These are phyloP conservation scores for Dendrostoma leiphaemia DNA, from an alignment of 2,329 filamentous ascomycete species.

Conservation along the genomic window DNA sequence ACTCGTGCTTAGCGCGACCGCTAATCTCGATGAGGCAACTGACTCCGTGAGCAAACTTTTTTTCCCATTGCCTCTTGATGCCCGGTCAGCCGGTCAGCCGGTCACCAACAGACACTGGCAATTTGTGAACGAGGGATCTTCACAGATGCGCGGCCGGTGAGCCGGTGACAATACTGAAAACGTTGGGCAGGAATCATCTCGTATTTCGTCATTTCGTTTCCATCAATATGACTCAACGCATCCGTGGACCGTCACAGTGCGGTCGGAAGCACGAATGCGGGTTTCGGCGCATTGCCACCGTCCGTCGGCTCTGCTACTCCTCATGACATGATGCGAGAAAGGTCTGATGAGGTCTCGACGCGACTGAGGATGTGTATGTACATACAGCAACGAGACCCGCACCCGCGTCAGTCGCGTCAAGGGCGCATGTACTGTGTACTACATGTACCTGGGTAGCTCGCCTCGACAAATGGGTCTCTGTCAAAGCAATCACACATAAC, in stretches of 20 bases:
- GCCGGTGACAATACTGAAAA: background rate
- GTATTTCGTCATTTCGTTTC: constrained; percentile 9
- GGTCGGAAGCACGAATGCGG: background rate
- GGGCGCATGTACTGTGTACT: no score
- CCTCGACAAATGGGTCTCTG: no score
- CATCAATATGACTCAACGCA: background rate
- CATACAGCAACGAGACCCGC: background rate
- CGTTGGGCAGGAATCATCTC: background rate
- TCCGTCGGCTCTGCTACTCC: no score
- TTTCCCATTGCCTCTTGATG: background rate
- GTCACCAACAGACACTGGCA: no score
- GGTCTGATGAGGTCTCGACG: no score
- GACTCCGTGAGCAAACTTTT: constrained; percentile 13
- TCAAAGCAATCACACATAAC: background rate
- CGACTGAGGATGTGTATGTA: no score
- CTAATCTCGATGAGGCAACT: constrained; percentile 12
- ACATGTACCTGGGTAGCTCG: no score
- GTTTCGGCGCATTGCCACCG: background rate
- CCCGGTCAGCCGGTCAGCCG: no score
- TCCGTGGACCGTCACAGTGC: background rate
- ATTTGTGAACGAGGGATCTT: background rate
- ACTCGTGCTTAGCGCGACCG: constrained; percentile 2
- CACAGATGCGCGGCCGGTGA: background rate
- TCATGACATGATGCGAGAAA: no score
- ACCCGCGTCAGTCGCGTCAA: background rate